Evolutionary conservation across 2,329 filamentous ascomycete species (phyloP).

Genomic region (Beauveria medogensis): DNA sequence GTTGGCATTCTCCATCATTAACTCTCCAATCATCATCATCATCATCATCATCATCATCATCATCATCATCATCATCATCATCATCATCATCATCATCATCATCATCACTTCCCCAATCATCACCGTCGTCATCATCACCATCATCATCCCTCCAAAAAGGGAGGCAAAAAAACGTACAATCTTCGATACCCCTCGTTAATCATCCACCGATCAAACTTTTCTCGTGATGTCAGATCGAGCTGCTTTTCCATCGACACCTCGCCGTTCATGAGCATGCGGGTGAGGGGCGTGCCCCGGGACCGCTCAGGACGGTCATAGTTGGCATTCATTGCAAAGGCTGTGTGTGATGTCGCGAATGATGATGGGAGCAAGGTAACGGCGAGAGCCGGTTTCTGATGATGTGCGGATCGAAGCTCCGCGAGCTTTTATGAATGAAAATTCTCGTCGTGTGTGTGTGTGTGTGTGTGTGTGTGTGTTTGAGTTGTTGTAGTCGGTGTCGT

Average conservation of each 20-base stretch:
- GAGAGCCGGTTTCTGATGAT: not conserved
- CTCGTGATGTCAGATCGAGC: constrained; percentile 57
- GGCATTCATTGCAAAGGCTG: not conserved
- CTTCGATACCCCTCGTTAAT: constrained; percentile 78
- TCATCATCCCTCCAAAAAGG: too few relatives aligned
- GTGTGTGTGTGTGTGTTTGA: not conserved
- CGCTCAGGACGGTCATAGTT: constrained; percentile 48
- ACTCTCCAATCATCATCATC: too few relatives aligned
- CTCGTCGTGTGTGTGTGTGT: not conserved
- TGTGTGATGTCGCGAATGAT: not conserved
- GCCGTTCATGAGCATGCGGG: constrained; percentile 73
- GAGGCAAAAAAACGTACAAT: constrained; percentile 47
- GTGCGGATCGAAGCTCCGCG: not conserved
- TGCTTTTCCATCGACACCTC: constrained; percentile 71
- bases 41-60: not conserved
- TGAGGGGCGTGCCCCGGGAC: constrained; percentile 74
- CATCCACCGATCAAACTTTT: constrained; percentile 81
- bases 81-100: not conserved
- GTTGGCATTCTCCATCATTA: too few relatives aligned
- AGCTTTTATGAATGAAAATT: not conserved
- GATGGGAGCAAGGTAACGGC: not conserved
- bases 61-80: not conserved
- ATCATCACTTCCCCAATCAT: not conserved
- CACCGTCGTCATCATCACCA: too few relatives aligned
- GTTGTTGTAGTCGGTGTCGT: not conserved